These are phyloP conservation scores for Kurtzmaniella natalensis DNA, from an alignment of 1,139 yeast genomes.

Conservation along the genomic window DNA sequence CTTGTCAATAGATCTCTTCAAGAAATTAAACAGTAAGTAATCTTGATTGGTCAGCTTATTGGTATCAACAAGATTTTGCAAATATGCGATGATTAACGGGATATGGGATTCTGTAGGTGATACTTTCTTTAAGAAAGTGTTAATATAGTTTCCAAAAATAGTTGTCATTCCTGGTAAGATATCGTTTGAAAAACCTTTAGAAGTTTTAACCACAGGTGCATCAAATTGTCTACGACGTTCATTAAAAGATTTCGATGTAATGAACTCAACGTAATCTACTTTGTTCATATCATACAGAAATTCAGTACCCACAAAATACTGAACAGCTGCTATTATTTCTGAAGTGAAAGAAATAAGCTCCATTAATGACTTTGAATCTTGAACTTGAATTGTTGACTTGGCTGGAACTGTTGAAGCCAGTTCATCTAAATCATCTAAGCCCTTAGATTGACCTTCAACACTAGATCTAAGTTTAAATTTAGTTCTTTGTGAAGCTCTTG, in stretches of 20 bases:
- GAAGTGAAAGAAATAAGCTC: constrained; percentile 32
- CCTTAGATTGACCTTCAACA: neutral
- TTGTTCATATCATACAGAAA: constrained; percentile 62
- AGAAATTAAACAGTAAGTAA: constrained; percentile 47
- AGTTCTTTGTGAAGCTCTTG: constrained; percentile 27
- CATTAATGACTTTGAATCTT: constrained; percentile 41
- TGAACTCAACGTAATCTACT: constrained; percentile 44
- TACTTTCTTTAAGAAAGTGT: constrained; percentile 32
- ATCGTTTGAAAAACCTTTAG: constrained; percentile 45
- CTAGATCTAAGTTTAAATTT: constrained; percentile 8
- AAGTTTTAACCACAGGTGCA: constrained; percentile 17
- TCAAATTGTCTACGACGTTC: constrained; percentile 27
- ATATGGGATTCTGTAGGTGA: constrained; percentile 34
- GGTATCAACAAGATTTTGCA: constrained; percentile 37
- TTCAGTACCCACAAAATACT: constrained; percentile 57
- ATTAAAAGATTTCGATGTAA: constrained; percentile 37
- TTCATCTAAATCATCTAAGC: neutral
- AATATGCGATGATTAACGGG: constrained; percentile 34
- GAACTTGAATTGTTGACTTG: constrained; percentile 20
- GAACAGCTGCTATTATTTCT: constrained; percentile 45
- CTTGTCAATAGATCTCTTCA: constrained; percentile 51
- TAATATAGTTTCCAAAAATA: constrained; percentile 50
- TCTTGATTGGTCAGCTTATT: constrained; percentile 61
- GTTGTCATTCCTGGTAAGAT: constrained; percentile 47
- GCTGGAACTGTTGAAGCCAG: constrained; percentile 9